Evolutionary conservation across 257 asterid genomes (phyloP), one percentile per base, ranked within the genome.

Genomic region (Lycium ferocissimum): DNA sequence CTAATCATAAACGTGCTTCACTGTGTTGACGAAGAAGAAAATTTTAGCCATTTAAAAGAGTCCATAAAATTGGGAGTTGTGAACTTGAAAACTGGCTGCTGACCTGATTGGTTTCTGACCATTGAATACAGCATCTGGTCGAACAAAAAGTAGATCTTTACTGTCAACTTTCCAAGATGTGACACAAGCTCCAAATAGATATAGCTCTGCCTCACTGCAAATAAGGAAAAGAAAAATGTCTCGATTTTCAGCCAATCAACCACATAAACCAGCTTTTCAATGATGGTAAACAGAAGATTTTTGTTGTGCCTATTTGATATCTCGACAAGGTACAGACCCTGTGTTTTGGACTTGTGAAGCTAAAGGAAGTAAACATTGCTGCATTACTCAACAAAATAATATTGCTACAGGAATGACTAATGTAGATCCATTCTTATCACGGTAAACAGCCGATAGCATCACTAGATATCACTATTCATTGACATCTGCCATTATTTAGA

Each of bases 61-160:
- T 15, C 10, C 10, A 45, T 11, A 18, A 18, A 20, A 12, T 12
- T 45, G 59, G 33, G 33, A 26, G 33, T 0, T 26, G 33, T 26
- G 33, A 47, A 20, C 81, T 49, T 75, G 82, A 51, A 76, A 76
- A 76, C 13, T 26, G 69, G 22, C n/a, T 56, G 54, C 80, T 82
- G 67, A 95, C 99, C 99, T 97, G 91, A 97, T 97, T 67, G 98
- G 99, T 91, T 97, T 97, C 91, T 94, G 95, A 63, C 99, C 98
- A 33, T 91, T 91, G 85, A 95, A 95, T 71, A 93, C 98, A 85
- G 99, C 99, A 91, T 97, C 99, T 79, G 99, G 99, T 80, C 99
- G 94, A 85, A 97, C 99, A 85, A 95, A 97, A 83, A 97, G 98
- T 87, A 97, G 93, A 92, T 97, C 98, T 85, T 90, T 97, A 82